Evolutionary conservation across 1,284 basidiomycete genomes (phyloP).

Genomic region (Athelia psychrophila): DNA sequence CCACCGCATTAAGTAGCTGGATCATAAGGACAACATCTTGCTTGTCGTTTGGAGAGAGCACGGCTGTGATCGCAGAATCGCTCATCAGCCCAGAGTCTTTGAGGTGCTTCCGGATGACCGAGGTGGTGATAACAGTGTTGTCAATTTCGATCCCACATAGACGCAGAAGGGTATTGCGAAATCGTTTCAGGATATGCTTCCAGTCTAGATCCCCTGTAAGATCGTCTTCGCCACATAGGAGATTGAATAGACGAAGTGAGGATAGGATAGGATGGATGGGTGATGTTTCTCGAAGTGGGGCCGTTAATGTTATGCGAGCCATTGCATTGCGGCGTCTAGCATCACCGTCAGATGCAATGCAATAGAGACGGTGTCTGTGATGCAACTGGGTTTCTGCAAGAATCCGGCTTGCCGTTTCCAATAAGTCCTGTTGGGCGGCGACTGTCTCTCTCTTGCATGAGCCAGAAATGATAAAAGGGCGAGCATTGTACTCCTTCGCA

Average conservation of each 20-base stretch:
- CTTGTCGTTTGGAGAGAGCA: conserved; percentile 13
- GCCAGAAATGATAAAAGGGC: conserved; percentile 19
- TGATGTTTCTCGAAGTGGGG: background rate
- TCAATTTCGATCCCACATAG: conserved; percentile 10
- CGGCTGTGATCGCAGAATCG: conserved; percentile 6
- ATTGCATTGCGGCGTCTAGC: conserved; percentile 4
- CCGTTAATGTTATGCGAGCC: background rate
- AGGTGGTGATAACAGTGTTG: conserved; percentile 8
- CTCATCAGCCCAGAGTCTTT: conserved; percentile 1
- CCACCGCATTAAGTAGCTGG: conserved; percentile 4
- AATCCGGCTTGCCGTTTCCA: conserved; percentile 6
- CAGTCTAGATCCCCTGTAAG: conserved; percentile 15
- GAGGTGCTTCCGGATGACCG: conserved; percentile 6
- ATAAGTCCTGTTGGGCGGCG: conserved; percentile 7
- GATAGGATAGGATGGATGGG: conserved; percentile 3
- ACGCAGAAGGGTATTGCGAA: conserved; percentile 15
- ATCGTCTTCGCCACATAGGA: conserved; percentile 14
- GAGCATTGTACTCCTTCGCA: conserved; percentile 12
- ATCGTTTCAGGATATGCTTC: conserved; percentile 16
- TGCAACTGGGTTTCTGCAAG: background rate
- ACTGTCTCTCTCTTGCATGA: conserved; percentile 10
- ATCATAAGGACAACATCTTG: conserved; percentile 7
- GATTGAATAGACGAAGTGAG: conserved; percentile 12
- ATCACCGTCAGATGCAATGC: conserved; percentile 15
- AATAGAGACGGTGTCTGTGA: conserved; percentile 1